These are phyloP conservation scores for Pneumocystis wakefieldiae DNA, from an alignment of 1,139 yeast genomes.

Conservation along the genomic window DNA sequence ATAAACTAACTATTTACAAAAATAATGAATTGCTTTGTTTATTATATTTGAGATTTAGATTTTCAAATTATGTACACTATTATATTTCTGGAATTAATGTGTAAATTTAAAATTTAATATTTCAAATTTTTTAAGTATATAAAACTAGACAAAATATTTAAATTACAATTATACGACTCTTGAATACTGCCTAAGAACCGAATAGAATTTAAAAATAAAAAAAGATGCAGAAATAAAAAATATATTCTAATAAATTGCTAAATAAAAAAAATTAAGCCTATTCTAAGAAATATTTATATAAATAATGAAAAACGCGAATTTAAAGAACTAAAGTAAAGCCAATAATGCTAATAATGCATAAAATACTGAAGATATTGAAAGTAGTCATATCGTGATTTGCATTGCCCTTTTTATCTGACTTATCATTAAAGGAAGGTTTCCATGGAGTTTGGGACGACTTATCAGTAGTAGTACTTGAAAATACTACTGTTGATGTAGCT, in stretches of 20 bases:
- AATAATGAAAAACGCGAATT: background rate
- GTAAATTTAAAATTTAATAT: too few species aligned
- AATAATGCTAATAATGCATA: background rate
- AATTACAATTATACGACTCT: too few species aligned
- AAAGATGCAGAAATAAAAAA: background rate
- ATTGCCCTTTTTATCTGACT: background rate
- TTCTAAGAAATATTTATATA: background rate
- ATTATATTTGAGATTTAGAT: background rate
- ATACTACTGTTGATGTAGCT: background rate
- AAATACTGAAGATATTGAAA: background rate
- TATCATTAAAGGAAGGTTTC: background rate
- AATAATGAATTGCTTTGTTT: background rate
- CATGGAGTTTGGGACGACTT: background rate
- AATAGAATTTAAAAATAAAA: too few species aligned
- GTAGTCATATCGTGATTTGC: background rate
- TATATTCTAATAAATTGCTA: background rate
- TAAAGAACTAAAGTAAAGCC: background rate
- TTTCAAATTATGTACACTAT: background rate
- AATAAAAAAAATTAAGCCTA: background rate
- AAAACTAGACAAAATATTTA: too few species aligned
- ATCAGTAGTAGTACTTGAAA: background rate
- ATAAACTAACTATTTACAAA: conserved; percentile 16
- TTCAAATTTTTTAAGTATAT: too few species aligned
- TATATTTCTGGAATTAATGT: too few species aligned
- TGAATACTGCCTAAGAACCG: too few species aligned